These are phyloP conservation scores for Astraeus odoratus DNA, from an alignment of 768 basidiomycete species.

Conservation along the genomic window DNA sequence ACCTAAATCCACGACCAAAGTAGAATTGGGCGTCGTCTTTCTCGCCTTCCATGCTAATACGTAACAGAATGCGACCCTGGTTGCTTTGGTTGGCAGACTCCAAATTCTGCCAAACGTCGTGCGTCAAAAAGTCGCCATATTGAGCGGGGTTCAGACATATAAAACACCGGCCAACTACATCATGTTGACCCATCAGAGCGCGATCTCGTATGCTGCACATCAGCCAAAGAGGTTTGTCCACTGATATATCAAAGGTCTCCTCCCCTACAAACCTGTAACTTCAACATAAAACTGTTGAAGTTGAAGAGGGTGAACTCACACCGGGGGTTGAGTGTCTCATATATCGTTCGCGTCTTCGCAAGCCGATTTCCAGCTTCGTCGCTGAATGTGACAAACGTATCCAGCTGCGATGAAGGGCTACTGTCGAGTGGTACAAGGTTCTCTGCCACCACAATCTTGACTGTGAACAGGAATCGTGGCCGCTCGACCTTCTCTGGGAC, in stretches of 20 bases:
- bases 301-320: constrained; percentile 46
- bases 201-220: constrained; percentile 94
- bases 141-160: constrained; percentile 85
- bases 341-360: constrained; percentile 94
- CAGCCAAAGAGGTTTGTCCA: constrained; percentile 91
- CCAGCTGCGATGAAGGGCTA: constrained; percentile 71
- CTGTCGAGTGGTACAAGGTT: constrained; percentile 72
- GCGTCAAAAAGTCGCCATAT: constrained; percentile 83
- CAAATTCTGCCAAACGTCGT: constrained; percentile 88
- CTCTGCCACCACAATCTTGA: constrained; percentile 92
- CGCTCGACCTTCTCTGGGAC: constrained; percentile 64
- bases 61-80: constrained; percentile 74
- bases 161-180: constrained; percentile 86
- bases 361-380: constrained; percentile 86
- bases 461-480: constrained; percentile 78
- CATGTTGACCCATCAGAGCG: constrained; percentile 86
- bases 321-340: constrained; percentile 84
- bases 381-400: constrained; percentile 91
- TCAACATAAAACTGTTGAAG: constrained; percentile 3
- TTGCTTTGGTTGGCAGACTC: constrained; percentile 45
- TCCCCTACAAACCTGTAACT: constrained; percentile 60
- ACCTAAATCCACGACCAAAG: constrained; percentile 93
- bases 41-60: constrained; percentile 98
- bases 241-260: constrained; percentile 92
- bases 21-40: constrained; percentile 97